These are phyloP conservation scores for Leccinum sublutescens DNA, from an alignment of 768 basidiomycete genomes.

Conservation along the genomic window DNA sequence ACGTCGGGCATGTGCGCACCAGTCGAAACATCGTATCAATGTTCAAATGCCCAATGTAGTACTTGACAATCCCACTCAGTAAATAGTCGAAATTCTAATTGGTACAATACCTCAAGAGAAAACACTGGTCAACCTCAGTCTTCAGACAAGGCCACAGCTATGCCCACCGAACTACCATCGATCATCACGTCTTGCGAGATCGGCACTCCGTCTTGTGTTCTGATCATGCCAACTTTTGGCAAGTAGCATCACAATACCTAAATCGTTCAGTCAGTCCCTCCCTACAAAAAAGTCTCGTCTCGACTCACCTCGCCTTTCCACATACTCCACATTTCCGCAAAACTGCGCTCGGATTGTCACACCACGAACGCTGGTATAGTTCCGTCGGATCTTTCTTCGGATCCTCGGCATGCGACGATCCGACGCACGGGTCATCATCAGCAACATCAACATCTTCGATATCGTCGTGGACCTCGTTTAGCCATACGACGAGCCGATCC, in stretches of 20 bases:
- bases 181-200: neutral
- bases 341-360: conserved; percentile 58
- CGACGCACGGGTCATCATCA: neutral
- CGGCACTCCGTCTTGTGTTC: conserved; percentile 15
- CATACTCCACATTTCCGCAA: conserved; percentile 52
- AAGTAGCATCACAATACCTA: conserved; percentile 18
- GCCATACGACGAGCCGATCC: conserved; percentile 56
- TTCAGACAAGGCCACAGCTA: neutral
- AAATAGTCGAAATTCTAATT: neutral
- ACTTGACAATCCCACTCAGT: neutral
- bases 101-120: too few species aligned
- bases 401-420: neutral
- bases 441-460: neutral
- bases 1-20: neutral
- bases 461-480: conserved; percentile 45
- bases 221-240: conserved; percentile 16
- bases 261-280: neutral
- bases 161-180: neutral
- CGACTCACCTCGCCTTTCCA: conserved; percentile 37
- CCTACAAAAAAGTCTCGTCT: neutral
- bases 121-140: neutral
- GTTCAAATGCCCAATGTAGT: neutral
- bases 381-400: conserved; percentile 35
- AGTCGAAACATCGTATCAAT: neutral
- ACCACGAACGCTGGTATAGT: conserved; percentile 61